Evolutionary conservation across 2,329 filamentous ascomycete genomes (phyloP).

Genomic region (Hypoxylon sp.): DNA sequence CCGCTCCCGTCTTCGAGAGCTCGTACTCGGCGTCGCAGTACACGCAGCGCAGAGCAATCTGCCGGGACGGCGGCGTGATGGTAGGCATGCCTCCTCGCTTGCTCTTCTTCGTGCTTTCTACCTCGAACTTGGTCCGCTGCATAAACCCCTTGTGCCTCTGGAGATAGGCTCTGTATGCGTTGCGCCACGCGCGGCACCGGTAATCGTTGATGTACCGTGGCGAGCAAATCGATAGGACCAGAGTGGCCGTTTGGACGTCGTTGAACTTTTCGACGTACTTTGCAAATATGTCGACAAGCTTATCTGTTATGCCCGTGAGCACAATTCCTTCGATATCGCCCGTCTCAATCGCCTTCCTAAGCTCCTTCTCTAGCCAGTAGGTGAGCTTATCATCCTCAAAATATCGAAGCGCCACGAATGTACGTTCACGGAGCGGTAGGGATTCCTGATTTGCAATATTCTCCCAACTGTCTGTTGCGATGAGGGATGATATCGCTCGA

Average conservation of each 20-base stretch:
- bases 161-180: slow-evolving; percentile 78
- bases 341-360: slow-evolving; percentile 71
- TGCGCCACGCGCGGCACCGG: slow-evolving; percentile 81
- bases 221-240: slow-evolving; percentile 80
- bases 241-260: slow-evolving; percentile 83
- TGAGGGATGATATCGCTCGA: slow-evolving; percentile 82
- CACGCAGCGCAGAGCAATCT: slow-evolving; percentile 82
- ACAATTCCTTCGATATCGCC: slow-evolving; percentile 85
- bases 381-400: slow-evolving; percentile 74
- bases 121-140: slow-evolving; percentile 82
- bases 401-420: slow-evolving; percentile 79
- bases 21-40: slow-evolving; percentile 78
- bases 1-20: slow-evolving; percentile 58
- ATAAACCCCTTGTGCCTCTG: slow-evolving; percentile 82
- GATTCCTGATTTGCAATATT: slow-evolving; percentile 80
- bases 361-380: slow-evolving; percentile 77
- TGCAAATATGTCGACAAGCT: slow-evolving; percentile 80
- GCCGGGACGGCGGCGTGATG: slow-evolving; percentile 75
- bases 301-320: slow-evolving; percentile 82
- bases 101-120: slow-evolving; percentile 80
- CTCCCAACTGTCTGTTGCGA: slow-evolving; percentile 83
- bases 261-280: slow-evolving; percentile 81
- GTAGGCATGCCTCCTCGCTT: slow-evolving; percentile 75
- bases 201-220: slow-evolving; percentile 84
- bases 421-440: slow-evolving; percentile 80